A percentile compares a stretch with the other conserved stretches of the same genome.
Conservation (phyloP, 257 asterid species). For the Ophiorrhiza pumila region DNA sequence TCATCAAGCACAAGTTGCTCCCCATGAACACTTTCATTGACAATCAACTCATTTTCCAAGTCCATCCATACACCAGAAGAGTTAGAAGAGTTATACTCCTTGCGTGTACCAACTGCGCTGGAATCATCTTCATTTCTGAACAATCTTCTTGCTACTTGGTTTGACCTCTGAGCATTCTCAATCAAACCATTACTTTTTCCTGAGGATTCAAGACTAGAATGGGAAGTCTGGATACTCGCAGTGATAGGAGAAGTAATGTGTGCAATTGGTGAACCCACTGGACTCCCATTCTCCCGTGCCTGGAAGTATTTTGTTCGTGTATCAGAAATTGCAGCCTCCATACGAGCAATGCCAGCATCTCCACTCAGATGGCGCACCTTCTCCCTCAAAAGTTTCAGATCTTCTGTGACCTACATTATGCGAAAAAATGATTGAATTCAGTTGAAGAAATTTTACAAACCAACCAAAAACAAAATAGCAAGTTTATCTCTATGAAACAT, state of each 20-base stretch:
- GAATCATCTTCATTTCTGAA: conserved; percentile 41
- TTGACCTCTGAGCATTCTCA: conserved; percentile 37
- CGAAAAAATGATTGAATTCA: no score
- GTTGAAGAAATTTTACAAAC: not conserved
- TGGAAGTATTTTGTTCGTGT: conserved; percentile 52
- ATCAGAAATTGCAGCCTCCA: conserved; percentile 69
- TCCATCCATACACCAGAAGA: conserved; percentile 42
- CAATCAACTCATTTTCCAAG: conserved; percentile 71
- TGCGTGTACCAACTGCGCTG: conserved; percentile 27
- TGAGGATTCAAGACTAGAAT: conserved; percentile 32
- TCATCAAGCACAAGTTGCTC: conserved; percentile 43
- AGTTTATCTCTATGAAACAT: not conserved
- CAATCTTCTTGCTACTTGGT: conserved; percentile 58
- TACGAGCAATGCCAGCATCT: conserved; percentile 75
- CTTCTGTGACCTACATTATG: conserved; percentile 57
- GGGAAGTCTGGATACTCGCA: conserved; percentile 25
- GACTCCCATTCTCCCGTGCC: conserved; percentile 49
- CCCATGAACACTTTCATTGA: conserved; percentile 87
- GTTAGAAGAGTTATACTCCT: no score
- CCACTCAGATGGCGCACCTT: conserved; percentile 82
- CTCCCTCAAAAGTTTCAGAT: conserved; percentile 75
- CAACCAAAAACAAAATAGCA: not conserved
- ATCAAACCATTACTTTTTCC: conserved; percentile 30
- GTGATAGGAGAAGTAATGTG: conserved; percentile 38
- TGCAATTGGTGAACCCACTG: conserved; percentile 38